These are phyloP conservation scores for Kregervanrija pseudodelftensis DNA, from an alignment of 805 yeast genomes.

Conservation along the genomic window DNA sequence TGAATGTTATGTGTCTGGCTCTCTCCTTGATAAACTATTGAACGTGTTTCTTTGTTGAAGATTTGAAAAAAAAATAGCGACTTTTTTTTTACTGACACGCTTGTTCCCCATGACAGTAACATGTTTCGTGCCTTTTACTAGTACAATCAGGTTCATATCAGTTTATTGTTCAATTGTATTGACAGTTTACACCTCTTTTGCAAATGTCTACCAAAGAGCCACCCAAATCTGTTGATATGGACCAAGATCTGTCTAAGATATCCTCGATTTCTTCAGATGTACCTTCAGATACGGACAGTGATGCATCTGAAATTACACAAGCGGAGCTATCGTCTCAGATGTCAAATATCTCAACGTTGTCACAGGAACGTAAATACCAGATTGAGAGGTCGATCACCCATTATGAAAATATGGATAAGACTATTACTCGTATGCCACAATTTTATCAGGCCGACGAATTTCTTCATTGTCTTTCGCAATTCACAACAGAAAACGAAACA, in stretches of 20 bases:
- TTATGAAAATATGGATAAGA: conserved; percentile 20
- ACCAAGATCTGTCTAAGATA: too few relatives aligned
- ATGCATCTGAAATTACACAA: conserved; percentile 1
- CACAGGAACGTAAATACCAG: conserved; percentile 1
- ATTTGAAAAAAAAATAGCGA: too few relatives aligned
- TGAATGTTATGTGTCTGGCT: neutral
- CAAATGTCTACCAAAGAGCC: too few relatives aligned
- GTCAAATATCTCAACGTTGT: conserved; percentile 1
- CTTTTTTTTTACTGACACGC: too few relatives aligned
- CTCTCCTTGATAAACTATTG: too few relatives aligned
- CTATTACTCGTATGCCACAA: conserved; percentile 24
- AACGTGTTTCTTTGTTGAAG: too few relatives aligned
- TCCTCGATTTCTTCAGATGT: neutral
- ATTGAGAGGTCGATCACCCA: conserved; percentile 17
- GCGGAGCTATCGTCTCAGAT: conserved; percentile 2
- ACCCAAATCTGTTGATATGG: too few relatives aligned
- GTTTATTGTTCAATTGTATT: too few relatives aligned
- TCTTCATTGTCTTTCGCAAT: conserved; percentile 17
- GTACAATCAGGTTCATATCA: too few relatives aligned
- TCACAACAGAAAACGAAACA: conserved; percentile 10
- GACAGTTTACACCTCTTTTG: too few relatives aligned
- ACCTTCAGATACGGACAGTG: neutral
- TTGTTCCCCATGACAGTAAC: too few relatives aligned
- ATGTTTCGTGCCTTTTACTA: too few relatives aligned
- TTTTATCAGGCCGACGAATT: conserved; percentile 22